Percentiles rank a stretch among this genome's conserved stretches.
Evolutionary conservation across 1,284 basidiomycete species (phyloP).

Genomic region (Trametes pubescens): DNA sequence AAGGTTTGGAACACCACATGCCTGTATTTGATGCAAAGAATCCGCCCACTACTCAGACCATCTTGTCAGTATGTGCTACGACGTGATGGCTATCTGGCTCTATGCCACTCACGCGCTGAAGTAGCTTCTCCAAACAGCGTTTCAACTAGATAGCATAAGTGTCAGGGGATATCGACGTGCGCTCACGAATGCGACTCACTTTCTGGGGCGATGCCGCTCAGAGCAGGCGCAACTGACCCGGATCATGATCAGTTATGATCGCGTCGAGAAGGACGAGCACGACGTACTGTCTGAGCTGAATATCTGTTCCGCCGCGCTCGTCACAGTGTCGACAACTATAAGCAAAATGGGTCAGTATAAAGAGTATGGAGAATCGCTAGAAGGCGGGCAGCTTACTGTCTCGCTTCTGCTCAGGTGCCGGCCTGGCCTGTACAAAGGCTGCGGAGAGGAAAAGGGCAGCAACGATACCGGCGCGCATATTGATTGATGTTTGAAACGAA

Average conservation of each 20-base stretch:
- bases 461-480: constrained; percentile 24
- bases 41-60: constrained; percentile 1
- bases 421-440: constrained; percentile 18
- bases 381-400: constrained; percentile 11
- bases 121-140: constrained; percentile 23
- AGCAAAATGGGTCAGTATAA: no score
- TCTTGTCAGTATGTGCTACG: neutral
- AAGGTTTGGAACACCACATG: neutral
- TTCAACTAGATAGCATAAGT: neutral
- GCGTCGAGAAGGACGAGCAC: neutral
- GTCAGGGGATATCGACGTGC: neutral
- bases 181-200: neutral
- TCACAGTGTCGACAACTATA: constrained; percentile 15
- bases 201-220: constrained; percentile 11
- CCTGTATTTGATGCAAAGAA: constrained; percentile 18
- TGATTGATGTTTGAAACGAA: neutral
- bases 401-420: constrained; percentile 18
- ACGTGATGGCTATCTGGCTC: neutral
- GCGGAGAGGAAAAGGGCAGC: constrained; percentile 15
- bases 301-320: constrained; percentile 12
- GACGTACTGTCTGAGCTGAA: constrained; percentile 20
- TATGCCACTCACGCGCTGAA: constrained; percentile 5
- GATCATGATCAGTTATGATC: neutral
- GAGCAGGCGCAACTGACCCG: constrained; percentile 16
- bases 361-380: neutral